Evolutionary conservation across 192 early-diverging fungal genomes (phyloP), one percentile per base, ranked within the genome.

Genomic region (Backusella mclennaniae): DNA sequence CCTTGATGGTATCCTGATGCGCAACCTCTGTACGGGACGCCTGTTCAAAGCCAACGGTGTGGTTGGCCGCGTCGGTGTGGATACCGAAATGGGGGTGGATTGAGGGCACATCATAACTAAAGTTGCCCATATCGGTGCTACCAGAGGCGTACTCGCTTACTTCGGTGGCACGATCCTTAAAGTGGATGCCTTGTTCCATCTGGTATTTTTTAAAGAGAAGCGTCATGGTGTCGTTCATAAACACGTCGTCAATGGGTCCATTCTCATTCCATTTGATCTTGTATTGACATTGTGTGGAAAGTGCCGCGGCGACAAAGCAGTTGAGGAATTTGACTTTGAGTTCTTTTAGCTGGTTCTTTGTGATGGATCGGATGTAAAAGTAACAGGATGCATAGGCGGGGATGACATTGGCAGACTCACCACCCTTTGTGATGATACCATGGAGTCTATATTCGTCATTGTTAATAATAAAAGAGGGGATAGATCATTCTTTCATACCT

Each of bases 81-180:
- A 89, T 86, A 19, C 56, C 31, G 35, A 76, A 63, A 79, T 73
- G 11, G 49, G 83, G 86, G 73, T 93, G 92, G 72, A 90, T 82
- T 0, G 89, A 86, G 33, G 93, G 91, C 15, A 90, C 81, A 21
- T 75, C 83, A 44, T 90, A 81, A 19, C 90, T 90, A 49, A 95
- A 83, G 66, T 95, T 94, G 19, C 93, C 94, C 84, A 93, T 90
- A 69, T 94, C 94, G 0, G 94, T 92, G 14, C 86, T 88, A 8
- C 88, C 93, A 14, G 75, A 76, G 38, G 73, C 75, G n/a, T 26
- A 31, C 6, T 72, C 73, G 1, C 71, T 42, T 46, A 80, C 80
- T 46, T 82, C 80, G 4, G 77, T 71, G 14, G 81, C 76, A 8
- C 80, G 79, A 11, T 67, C 19, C 5, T 74, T 41, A 70, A 73